A percentile compares a stretch with the other conserved stretches of the same genome.
These are phyloP conservation scores for Taiozyma sp. DNA, from an alignment of 1,139 yeast genomes.

Conservation along the genomic window DNA sequence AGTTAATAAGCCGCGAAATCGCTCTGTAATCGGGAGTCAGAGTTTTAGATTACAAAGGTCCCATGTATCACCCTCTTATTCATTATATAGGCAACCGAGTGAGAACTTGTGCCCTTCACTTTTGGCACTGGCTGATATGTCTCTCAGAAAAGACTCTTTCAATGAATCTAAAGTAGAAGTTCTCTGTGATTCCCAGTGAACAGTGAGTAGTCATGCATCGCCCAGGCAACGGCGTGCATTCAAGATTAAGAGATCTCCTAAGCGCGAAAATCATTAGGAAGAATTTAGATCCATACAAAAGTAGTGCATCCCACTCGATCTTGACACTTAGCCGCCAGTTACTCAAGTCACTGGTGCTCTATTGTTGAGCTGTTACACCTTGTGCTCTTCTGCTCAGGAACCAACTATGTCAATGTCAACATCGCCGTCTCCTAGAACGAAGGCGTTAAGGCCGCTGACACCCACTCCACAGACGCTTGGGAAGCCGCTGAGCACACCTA, in stretches of 20 bases:
- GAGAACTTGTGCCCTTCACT: no score
- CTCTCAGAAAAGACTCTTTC: no score
- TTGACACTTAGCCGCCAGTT: not conserved
- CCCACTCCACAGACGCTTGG: not conserved
- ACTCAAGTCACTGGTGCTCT: not conserved
- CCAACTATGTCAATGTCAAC: not conserved
- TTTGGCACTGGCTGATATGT: no score
- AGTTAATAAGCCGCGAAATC: not conserved
- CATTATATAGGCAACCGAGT: no score
- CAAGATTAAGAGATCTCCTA: not conserved
- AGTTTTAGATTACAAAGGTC: no score
- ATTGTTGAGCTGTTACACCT: not conserved
- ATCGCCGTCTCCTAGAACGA: not conserved
- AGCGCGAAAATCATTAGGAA: not conserved
- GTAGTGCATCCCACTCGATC: not conserved
- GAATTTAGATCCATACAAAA: not conserved
- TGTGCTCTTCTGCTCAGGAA: not conserved
- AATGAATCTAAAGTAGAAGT: no score
- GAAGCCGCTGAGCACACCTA: not conserved
- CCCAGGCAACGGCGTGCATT: no score
- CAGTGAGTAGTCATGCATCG: no score
- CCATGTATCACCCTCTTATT: no score
- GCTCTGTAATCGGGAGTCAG: not conserved
- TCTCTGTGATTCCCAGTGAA: no score
- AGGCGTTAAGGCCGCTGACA: not conserved